phyloP scores from a whole-genome alignment of 176 grass and related monocot species.

The Oryza longistaminata region DNA sequence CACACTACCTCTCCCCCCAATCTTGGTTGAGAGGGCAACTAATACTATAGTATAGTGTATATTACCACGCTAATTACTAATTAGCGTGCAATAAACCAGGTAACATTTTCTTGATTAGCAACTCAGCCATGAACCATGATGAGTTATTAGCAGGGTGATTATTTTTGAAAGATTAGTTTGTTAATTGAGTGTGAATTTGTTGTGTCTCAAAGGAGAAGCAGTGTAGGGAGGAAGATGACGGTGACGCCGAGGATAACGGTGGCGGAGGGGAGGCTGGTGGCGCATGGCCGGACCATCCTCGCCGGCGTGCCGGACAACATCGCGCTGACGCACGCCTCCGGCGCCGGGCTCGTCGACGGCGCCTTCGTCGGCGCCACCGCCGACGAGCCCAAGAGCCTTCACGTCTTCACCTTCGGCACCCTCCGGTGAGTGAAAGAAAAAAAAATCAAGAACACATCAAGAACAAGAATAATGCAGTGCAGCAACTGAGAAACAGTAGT shows the following conservation, averaged over 20 bases:
- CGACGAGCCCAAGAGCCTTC: constrained; percentile 49
- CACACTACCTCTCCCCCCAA: neutral
- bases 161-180: no score
- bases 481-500: neutral
- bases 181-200: neutral
- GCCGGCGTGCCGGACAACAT: constrained; percentile 60
- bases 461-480: neutral
- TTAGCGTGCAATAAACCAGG: neutral
- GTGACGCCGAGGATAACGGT: constrained; percentile 61
- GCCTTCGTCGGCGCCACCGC: constrained; percentile 67
- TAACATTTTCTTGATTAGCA: neutral
- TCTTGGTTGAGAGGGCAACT: constrained; percentile 7
- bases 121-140: neutral
- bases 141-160: no score
- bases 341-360: constrained; percentile 49
- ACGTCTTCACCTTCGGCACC: constrained; percentile 65
- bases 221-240: constrained; percentile 46
- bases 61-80: neutral
- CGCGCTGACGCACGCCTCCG: constrained; percentile 44
- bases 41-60: neutral
- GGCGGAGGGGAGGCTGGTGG: constrained; percentile 47
- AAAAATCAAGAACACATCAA: neutral
- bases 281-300: constrained; percentile 63
- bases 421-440: constrained; percentile 40
- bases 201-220: neutral